Conservation (phyloP, 495 filamentous ascomycete species). For the Tuber microsphaerosporum region DNA sequence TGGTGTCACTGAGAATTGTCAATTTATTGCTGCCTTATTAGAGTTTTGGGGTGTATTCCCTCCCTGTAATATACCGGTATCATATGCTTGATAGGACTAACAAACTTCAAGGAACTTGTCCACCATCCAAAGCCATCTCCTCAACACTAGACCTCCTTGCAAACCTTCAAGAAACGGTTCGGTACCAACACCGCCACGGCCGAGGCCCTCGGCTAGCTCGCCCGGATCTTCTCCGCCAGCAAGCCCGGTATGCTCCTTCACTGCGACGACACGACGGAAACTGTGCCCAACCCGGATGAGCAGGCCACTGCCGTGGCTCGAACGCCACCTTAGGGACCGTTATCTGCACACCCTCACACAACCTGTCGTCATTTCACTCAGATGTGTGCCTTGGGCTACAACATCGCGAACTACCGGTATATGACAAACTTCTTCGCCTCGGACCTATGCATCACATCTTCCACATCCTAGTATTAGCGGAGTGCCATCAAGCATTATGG, state of each 20-base stretch:
- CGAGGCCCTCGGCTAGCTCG: constrained; percentile 51
- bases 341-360: constrained; percentile 54
- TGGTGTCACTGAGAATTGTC: constrained; percentile 49
- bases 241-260: constrained; percentile 49
- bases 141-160: constrained; percentile 31
- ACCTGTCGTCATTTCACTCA: constrained; percentile 48
- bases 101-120: constrained; percentile 13
- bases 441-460: constrained; percentile 55
- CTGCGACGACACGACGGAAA: constrained; percentile 57
- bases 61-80: constrained; percentile 44
- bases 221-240: constrained; percentile 48
- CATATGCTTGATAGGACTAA: constrained; percentile 8
- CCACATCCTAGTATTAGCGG: constrained; percentile 52
- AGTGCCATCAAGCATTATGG: constrained; percentile 52
- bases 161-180: constrained; percentile 53
- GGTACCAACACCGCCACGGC: constrained; percentile 46
- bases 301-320: constrained; percentile 54
- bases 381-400: constrained; percentile 52
- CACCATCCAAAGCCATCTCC: constrained; percentile 13
- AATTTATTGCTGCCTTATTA: constrained; percentile 47
- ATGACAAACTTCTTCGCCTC: constrained; percentile 51
- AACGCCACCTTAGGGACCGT: constrained; percentile 56
- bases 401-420: constrained; percentile 41
- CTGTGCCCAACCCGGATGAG: constrained; percentile 48
- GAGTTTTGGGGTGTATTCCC: constrained; percentile 49